Percentiles rank a stretch among this genome's conserved stretches.
phyloP scores from a whole-genome alignment of 1,284 basidiomycete genomes.

The Rhodofomes roseus region DNA sequence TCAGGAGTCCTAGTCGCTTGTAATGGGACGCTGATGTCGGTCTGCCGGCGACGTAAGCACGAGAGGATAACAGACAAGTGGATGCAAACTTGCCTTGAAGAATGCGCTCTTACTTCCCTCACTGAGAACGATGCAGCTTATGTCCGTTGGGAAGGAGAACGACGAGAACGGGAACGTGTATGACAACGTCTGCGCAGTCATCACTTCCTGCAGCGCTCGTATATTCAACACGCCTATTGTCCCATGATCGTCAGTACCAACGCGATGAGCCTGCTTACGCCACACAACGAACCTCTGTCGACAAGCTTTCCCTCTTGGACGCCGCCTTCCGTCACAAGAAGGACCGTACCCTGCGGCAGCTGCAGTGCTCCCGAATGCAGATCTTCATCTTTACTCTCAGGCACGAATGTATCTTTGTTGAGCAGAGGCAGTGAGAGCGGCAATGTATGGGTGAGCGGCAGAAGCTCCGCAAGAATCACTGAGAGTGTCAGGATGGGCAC shows the following conservation, averaged over 20 bases:
- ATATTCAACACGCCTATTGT: constrained; percentile 70
- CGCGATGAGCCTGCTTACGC: neutral
- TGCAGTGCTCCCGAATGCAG: constrained; percentile 76
- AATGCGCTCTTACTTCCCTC: constrained; percentile 68
- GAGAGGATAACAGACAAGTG: neutral
- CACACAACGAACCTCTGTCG: constrained; percentile 46
- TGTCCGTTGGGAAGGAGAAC: constrained; percentile 75
- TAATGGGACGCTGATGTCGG: constrained; percentile 50
- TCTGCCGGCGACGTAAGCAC: constrained; percentile 34
- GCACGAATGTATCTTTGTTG: constrained; percentile 58
- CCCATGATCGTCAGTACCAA: neutral
- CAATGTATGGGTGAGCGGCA: constrained; percentile 48
- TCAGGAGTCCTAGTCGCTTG: constrained; percentile 19
- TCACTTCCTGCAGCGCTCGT: constrained; percentile 62
- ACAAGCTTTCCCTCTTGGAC: constrained; percentile 65
- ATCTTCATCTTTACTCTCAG: constrained; percentile 71
- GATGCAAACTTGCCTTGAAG: constrained; percentile 45
- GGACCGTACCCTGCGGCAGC: constrained; percentile 57
- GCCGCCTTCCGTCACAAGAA: constrained; percentile 66
- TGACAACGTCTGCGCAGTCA: constrained; percentile 66
- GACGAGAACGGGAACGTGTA: constrained; percentile 80
- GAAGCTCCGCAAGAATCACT: constrained; percentile 50
- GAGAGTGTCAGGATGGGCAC: constrained; percentile 39
- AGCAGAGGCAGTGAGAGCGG: constrained; percentile 55
- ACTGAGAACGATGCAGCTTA: constrained; percentile 60